Base-by-base conservation (phyloP, 2,329 filamentous ascomycete genomes). In the Pseudogymnoascus sp. region DNA sequence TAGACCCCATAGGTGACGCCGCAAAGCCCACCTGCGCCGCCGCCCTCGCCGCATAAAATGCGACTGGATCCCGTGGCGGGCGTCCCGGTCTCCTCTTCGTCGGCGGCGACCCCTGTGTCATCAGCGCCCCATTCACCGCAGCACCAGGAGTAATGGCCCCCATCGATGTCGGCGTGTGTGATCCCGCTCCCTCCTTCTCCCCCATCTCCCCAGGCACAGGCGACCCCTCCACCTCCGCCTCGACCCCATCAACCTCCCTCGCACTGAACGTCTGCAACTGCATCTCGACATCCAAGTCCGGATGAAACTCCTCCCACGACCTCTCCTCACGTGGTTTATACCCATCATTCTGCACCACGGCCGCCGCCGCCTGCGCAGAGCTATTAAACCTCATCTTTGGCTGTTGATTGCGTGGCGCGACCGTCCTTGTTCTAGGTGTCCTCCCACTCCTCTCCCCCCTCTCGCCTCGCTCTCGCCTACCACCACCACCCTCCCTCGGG, bases 291-390 rank as follows among this genome's bases (percentile, higher is more conserved):
- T 97, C 93, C 62, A 99, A 84, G 71, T 97, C 91, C 0, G 91
- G 92, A 75, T 99, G 95, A 68, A 97, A 97, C 74, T 99, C 95
- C 72, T 97, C 93, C 92, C 93, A 99, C 62, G 91, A 91, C 67
- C 93, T 87, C 78, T 99, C 95, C 77, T 99, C 95, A 72, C 95
- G 84, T 33, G 95, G 95, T 75, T 99, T 99, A 77, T 97, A 97
- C 61, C 93, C 93, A 78, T 97, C 95, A 71, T 87, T 93, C 73
- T 96, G 92, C 69, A 91, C 90, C 65, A 95, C 89, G 3, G 90
- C 89, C 5, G 91, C 92, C 61, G 93, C 91, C 28, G 92, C 92
- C 11, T 93, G 91, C n/a, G 88, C 91, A 53, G 90, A 93, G 70
- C 88, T 91, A 26, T 53, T 53, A 76, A 90, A 96, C 68, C 90